phyloP scores from a whole-genome alignment of 768 basidiomycete genomes.

The Auricularia sp. region DNA sequence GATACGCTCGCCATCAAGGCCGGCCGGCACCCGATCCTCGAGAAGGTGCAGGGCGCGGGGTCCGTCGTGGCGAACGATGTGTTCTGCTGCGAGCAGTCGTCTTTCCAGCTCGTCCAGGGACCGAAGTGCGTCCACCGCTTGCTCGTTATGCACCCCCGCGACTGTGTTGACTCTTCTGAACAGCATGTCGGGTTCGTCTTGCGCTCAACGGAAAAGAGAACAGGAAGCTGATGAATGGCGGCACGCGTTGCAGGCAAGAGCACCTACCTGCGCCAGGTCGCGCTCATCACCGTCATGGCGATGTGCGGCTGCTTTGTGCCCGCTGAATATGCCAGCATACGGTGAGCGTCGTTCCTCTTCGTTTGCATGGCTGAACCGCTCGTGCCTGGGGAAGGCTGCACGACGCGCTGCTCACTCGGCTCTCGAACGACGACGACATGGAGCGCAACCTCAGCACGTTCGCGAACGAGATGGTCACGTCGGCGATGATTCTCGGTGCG shows the following conservation, averaged over 20 bases:
- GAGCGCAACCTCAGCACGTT: conserved; percentile 90
- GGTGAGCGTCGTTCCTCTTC: conserved; percentile 27
- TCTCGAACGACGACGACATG: conserved; percentile 91
- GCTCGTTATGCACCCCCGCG: no score
- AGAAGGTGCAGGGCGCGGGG: conserved; percentile 57
- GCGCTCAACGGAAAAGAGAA: no score
- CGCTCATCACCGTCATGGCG: conserved; percentile 73
- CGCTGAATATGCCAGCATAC: conserved; percentile 86
- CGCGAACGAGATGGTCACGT: conserved; percentile 87
- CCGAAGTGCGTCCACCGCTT: conserved; percentile 52
- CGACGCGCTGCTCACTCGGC: conserved; percentile 71
- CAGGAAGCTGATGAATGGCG: neutral
- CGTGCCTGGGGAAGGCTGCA: conserved; percentile 44
- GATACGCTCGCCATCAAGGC: conserved; percentile 82
- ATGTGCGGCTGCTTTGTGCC: conserved; percentile 90
- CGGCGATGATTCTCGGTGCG: conserved; percentile 80
- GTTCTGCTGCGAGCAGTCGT: conserved; percentile 73
- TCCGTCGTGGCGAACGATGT: conserved; percentile 82
- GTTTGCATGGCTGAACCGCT: neutral
- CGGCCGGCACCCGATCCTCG: conserved; percentile 82
- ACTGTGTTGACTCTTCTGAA: neutral
- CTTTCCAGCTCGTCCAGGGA: conserved; percentile 87
- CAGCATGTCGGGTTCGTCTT: conserved; percentile 50
- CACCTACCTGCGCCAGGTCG: conserved; percentile 85
- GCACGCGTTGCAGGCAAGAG: conserved; percentile 57